Evolutionary conservation across 176 grass and related monocot species (phyloP).

Genomic region (Aegilops sharonensis): DNA sequence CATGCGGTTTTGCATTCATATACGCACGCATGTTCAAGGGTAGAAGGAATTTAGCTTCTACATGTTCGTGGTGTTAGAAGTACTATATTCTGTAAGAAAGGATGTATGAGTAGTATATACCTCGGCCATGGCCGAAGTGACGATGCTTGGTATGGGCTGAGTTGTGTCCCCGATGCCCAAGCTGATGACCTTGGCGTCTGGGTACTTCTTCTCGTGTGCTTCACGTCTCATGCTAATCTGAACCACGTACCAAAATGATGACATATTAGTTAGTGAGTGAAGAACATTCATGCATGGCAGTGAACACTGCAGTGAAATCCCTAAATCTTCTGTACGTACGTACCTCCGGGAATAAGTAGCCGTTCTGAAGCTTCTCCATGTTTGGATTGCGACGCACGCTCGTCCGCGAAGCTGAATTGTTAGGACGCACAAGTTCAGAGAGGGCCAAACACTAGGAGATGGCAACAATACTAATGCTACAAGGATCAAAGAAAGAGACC

Average conservation of each 20-base stretch:
- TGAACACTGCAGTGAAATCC: not conserved
- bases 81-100: not conserved
- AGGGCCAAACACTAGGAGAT: not conserved
- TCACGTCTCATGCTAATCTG: constrained; percentile 71
- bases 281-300: not conserved
- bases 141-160: constrained; percentile 73
- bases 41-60: not conserved
- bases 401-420: constrained; percentile 45
- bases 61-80: too few species aligned
- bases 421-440: not conserved
- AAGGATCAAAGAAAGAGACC: constrained; percentile 17
- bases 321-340: too few species aligned
- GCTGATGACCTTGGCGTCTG: constrained; percentile 85
- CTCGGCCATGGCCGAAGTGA: constrained; percentile 86
- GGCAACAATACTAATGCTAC: not conserved
- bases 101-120: constrained; percentile 20
- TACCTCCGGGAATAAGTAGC: constrained; percentile 95
- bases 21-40: not conserved
- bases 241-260: not conserved
- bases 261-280: not conserved
- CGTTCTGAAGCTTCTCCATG: constrained; percentile 86
- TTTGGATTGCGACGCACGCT: constrained; percentile 74
- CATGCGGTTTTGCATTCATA: not conserved
- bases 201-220: constrained; percentile 75
- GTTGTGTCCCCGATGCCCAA: constrained; percentile 94